A percentile compares a stretch with the other conserved stretches of the same genome.
These are phyloP conservation scores for Pythium sukuiense DNA, from an alignment of 352 stramenopile species.

Conservation along the genomic window DNA sequence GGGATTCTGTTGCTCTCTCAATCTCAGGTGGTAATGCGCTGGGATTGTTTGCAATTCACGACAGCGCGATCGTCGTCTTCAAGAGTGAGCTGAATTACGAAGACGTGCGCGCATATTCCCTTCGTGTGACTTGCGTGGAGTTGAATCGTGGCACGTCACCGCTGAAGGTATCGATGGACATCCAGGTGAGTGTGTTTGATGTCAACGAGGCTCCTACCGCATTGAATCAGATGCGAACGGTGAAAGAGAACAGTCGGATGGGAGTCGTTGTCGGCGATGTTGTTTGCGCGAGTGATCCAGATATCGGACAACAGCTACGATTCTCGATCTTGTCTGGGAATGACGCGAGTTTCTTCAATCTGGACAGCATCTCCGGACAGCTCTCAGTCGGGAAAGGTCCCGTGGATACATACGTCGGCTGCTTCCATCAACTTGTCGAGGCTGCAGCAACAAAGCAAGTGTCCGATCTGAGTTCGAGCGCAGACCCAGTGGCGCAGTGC, in stretches of 20 bases:
- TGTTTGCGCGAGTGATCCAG: slow-evolving; percentile 26
- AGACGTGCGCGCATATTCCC: slow-evolving; percentile 1
- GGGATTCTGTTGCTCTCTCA: slow-evolving; percentile 14
- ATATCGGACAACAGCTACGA: slow-evolving; percentile 22
- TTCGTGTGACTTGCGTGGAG: slow-evolving; percentile 25
- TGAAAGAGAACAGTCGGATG: slow-evolving; percentile 29
- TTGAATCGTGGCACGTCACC: slow-evolving; percentile 2
- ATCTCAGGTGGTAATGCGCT: slow-evolving; percentile 20
- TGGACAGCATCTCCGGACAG: slow-evolving; percentile 27
- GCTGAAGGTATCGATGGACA: slow-evolving; percentile 3
- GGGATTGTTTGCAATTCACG: slow-evolving; percentile 24
- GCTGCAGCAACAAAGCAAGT: slow-evolving; percentile 7
- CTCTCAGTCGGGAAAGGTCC: slow-evolving; percentile 28
- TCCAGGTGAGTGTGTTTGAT: slow-evolving; percentile 27
- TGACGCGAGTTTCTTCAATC: slow-evolving; percentile 25
- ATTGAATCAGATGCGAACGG: slow-evolving; percentile 14
- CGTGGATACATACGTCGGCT: slow-evolving; percentile 26
- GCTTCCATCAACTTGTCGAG: slow-evolving; percentile 21
- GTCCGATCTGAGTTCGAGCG: slow-evolving; percentile 1
- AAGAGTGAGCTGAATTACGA: slow-evolving; percentile 29
- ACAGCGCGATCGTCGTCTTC: slow-evolving; percentile 8
- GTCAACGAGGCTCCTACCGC: slow-evolving; percentile 32
- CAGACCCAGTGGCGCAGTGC: slow-evolving; percentile 18
- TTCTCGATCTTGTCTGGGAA: slow-evolving; percentile 29
- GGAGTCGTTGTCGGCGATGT: slow-evolving; percentile 10